phyloP scores from a whole-genome alignment of 805 yeast species.

The Lipomyces japonicus region DNA sequence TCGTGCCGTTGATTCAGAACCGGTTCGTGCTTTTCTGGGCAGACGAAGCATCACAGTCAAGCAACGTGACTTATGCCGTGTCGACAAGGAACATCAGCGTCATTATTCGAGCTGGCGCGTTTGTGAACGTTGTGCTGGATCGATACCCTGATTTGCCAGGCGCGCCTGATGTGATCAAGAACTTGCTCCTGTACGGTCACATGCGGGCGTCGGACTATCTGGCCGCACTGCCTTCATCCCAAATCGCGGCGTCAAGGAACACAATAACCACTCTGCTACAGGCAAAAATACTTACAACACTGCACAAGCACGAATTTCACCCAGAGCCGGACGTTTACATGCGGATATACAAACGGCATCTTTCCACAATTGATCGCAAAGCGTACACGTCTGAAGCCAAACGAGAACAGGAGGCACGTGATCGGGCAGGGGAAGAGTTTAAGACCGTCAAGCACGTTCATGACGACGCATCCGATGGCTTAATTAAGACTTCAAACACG shows the following conservation, averaged over 20 bases:
- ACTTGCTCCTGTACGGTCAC: slow-evolving; percentile 66
- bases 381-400: slow-evolving; percentile 50
- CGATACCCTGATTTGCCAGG: slow-evolving; percentile 40
- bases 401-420: slow-evolving; percentile 59
- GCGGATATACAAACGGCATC: slow-evolving; percentile 23
- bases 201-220: slow-evolving; percentile 54
- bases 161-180: slow-evolving; percentile 60
- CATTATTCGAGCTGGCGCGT: slow-evolving; percentile 73
- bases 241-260: slow-evolving; percentile 37
- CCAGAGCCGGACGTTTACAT: slow-evolving; percentile 34
- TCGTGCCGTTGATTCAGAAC: slow-evolving; percentile 75
- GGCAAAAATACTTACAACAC: slow-evolving; percentile 51
- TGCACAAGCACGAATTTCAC: slow-evolving; percentile 40
- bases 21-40: slow-evolving; percentile 68
- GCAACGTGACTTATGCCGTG: slow-evolving; percentile 29
- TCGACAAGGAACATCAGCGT: slow-evolving; percentile 62
- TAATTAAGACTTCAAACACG: slow-evolving; percentile 18
- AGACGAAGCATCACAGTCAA: slow-evolving; percentile 36
- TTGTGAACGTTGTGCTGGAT: slow-evolving; percentile 53
- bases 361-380: slow-evolving; percentile 12
- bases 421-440: slow-evolving; percentile 42
- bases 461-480: slow-evolving; percentile 27
- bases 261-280: slow-evolving; percentile 47
- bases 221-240: slow-evolving; percentile 31
- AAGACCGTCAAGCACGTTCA: slow-evolving; percentile 18